These are phyloP conservation scores for Ramaria sp. DNA, from an alignment of 768 basidiomycete species.

Conservation along the genomic window DNA sequence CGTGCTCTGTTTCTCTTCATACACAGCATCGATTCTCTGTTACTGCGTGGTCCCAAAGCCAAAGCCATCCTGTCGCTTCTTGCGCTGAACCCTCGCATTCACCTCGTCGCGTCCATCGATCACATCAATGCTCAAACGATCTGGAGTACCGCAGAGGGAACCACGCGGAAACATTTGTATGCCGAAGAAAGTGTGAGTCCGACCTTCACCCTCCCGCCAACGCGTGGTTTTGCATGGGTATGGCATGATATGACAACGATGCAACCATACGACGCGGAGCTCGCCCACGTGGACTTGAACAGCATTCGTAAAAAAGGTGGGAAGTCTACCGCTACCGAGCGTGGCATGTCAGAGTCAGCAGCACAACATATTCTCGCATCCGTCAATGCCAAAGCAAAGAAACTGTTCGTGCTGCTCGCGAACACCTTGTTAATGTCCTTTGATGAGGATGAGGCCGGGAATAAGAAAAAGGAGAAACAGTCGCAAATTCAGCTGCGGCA, in stretches of 20 bases:
- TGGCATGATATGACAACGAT: constrained; percentile 92
- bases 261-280: constrained; percentile 68
- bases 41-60: constrained; percentile 52
- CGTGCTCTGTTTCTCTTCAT: constrained; percentile 64
- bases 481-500: constrained; percentile 25
- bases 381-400: constrained; percentile 79
- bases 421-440: constrained; percentile 55
- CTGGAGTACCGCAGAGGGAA: constrained; percentile 65
- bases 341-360: constrained; percentile 60
- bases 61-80: constrained; percentile 62
- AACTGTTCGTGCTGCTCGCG: constrained; percentile 66
- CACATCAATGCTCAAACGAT: constrained; percentile 75
- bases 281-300: constrained; percentile 53
- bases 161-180: constrained; percentile 28
- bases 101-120: constrained; percentile 78
- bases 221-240: constrained; percentile 58
- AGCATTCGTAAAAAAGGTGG: constrained; percentile 35
- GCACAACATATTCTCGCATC: constrained; percentile 75
- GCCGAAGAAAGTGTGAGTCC: constrained; percentile 11
- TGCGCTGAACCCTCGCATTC: constrained; percentile 63
- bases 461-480: constrained; percentile 22
- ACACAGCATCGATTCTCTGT: constrained; percentile 79
- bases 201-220: constrained; percentile 6
- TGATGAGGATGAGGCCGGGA: constrained; percentile 22
- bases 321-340: constrained; percentile 19